Base-by-base conservation (phyloP, 2,329 filamentous ascomycete species). In the Camptophora hylomeconis region DNA sequence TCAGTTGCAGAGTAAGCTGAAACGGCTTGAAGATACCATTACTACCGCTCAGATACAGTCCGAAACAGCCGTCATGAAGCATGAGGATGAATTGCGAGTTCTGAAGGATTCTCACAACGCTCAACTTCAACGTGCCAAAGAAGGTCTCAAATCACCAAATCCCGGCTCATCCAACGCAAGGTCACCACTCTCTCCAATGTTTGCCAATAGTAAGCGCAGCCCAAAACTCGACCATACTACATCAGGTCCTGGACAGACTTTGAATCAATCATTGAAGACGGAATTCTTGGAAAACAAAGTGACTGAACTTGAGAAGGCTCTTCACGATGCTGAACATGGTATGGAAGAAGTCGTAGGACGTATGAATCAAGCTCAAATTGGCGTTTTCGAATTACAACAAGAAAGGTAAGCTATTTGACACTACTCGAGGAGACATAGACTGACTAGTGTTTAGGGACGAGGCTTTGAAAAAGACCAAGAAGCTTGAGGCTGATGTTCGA, bases 311-410 rank as follows among this genome's bases (percentile, higher is more conserved):
- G 89, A 98, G 60, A 75, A 72, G 45, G 78, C 86, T 10, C 63
- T 92, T 8, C 57, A 67, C 4, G 71, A 82, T 40, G 79, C 82
- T 10, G 82, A 89, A 46, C 60, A 61, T 27, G 80, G 87, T 56
- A 87, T 89, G 79, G 73, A 82, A 48, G 75, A 82, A 52, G 81
- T 89, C 5, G 79, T 92, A 5, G 65, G 75, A 36, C 68, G 78
- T 39, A 87, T 92, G 75, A 87, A 82, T 55, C 63, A 65, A 43
- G 80, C 80, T 7, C 81, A 89, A 58, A 80, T 86, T 44, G 79
- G 86, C 56, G 81, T 89, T 32, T 72, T 80, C 47, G 71, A 81
- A 48, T 62, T 92, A 33, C 80, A 86, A 53, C 52, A 53, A 36
- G 58, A 61, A 39, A 56, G 56, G 58, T 60, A 50, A 36, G 46